A percentile compares a stretch with the other conserved stretches of the same genome.
phyloP scores from a whole-genome alignment of 495 filamentous ascomycete species.

The Podospora tetraspora region DNA sequence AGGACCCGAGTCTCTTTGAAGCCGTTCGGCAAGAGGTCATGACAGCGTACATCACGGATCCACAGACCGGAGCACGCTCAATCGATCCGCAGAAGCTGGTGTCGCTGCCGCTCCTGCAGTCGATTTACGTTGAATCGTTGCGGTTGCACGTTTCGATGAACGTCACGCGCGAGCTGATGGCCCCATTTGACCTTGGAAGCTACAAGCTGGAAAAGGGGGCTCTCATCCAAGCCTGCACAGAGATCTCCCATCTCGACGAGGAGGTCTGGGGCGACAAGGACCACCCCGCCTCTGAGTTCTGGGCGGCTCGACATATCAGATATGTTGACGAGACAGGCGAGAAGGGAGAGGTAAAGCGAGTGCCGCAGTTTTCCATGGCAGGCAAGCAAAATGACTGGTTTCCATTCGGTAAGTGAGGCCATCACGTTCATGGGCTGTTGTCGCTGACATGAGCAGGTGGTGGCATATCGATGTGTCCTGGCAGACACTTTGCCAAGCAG shows the following conservation, averaged over 20 bases:
- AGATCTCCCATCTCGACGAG: not conserved
- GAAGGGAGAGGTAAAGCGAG: not conserved
- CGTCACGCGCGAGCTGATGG: not conserved
- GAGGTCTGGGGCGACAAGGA: conserved; percentile 4
- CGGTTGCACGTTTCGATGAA: not conserved
- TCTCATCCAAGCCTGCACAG: not conserved
- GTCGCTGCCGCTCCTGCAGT: not conserved
- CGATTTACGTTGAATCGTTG: not conserved
- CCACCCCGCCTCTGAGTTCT: conserved; percentile 6
- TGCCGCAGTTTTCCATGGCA: conserved; percentile 10
- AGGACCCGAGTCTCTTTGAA: not conserved
- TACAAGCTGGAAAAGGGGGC: not conserved
- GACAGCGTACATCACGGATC: not conserved
- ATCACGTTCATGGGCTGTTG: no score
- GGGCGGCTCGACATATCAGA: not conserved
- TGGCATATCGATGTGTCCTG: conserved; percentile 29
- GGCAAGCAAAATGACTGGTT: conserved; percentile 23
- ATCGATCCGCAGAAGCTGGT: not conserved
- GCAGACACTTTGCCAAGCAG: conserved; percentile 2
- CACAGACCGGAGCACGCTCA: not conserved
- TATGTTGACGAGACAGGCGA: not conserved
- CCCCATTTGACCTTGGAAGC: not conserved
- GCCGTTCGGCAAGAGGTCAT: not conserved
- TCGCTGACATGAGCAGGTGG: conserved; percentile 24
- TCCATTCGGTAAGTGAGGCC: conserved; percentile 27